Percentiles rank a stretch among this genome's conserved stretches.
Evolutionary conservation across 139 green algal genomes (phyloP).

Genomic region (Raphidocelis subcapitata): DNA sequence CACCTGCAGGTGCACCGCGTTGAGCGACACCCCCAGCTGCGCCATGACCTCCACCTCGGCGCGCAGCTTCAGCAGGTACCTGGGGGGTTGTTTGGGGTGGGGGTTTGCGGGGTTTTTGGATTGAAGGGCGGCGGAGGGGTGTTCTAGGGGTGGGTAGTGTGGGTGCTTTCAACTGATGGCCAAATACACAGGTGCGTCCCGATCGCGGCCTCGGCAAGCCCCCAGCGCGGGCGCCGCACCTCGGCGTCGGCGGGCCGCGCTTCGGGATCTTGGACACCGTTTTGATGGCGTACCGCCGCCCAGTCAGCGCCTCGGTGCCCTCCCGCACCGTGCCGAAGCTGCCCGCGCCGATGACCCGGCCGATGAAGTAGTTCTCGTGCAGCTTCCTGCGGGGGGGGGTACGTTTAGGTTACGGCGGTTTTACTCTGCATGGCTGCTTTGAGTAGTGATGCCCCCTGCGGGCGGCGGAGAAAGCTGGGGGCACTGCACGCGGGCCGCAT

Average conservation of each 20-base stretch:
- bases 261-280: slow-evolving; percentile 86
- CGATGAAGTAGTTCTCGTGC: slow-evolving; percentile 62
- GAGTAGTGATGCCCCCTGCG: neutral
- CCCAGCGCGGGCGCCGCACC: no score
- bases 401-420: neutral
- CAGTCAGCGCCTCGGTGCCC: slow-evolving; percentile 53
- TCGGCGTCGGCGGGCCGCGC: slow-evolving; percentile 64
- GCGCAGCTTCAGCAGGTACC: slow-evolving; percentile 91
- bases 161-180: neutral
- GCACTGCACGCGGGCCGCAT: neutral
- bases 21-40: slow-evolving; percentile 70
- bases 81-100: neutral
- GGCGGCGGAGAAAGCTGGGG: neutral
- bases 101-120: neutral
- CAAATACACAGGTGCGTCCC: no score
- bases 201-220: no score
- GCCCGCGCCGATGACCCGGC: slow-evolving; percentile 80
- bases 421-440: neutral
- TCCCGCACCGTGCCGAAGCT: slow-evolving; percentile 89
- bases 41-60: slow-evolving; percentile 93
- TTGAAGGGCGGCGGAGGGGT: neutral
- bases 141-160: neutral
- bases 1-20: slow-evolving; percentile 30
- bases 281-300: slow-evolving; percentile 76
- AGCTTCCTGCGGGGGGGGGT: slow-evolving; percentile 12